These are phyloP conservation scores for Pyrenula massariospora DNA, from an alignment of 495 filamentous ascomycete genomes.

Conservation along the genomic window DNA sequence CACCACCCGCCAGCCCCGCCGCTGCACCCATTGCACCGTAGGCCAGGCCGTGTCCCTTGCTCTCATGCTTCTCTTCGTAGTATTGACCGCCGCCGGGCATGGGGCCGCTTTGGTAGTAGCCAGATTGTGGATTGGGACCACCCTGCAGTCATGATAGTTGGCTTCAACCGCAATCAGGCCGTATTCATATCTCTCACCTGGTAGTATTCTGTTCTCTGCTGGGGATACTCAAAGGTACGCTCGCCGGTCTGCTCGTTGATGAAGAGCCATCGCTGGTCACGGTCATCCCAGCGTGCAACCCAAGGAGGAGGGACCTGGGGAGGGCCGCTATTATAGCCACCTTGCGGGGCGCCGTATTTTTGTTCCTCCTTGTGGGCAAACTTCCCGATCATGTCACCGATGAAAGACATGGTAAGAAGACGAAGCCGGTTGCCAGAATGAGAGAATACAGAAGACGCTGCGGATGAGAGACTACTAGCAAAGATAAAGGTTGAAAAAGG, in stretches of 20 bases:
- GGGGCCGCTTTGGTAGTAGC: slow-evolving; percentile 5
- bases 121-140: slow-evolving; percentile 1
- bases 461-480: too few species aligned
- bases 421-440: too few species aligned
- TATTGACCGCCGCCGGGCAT: slow-evolving; percentile 3
- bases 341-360: slow-evolving; percentile 3
- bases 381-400: background rate
- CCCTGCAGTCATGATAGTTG: background rate
- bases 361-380: background rate
- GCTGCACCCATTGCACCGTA: slow-evolving; percentile 38
- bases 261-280: slow-evolving; percentile 41
- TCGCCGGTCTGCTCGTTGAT: slow-evolving; percentile 41
- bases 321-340: slow-evolving; percentile 26
- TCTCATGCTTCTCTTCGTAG: slow-evolving; percentile 18
- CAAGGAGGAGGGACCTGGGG: slow-evolving; percentile 36
- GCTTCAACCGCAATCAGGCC: background rate
- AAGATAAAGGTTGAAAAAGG: background rate
- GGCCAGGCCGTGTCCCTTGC: slow-evolving; percentile 26
- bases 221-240: slow-evolving; percentile 38
- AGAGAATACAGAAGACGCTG: too few species aligned
- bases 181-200: background rate
- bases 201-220: background rate
- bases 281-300: slow-evolving; percentile 39
- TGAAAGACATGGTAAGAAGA: background rate
- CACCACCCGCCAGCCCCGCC: slow-evolving; percentile 39